Conservation (phyloP, 2,329 filamentous ascomycete species). For the Thelonectria blattea region DNA sequence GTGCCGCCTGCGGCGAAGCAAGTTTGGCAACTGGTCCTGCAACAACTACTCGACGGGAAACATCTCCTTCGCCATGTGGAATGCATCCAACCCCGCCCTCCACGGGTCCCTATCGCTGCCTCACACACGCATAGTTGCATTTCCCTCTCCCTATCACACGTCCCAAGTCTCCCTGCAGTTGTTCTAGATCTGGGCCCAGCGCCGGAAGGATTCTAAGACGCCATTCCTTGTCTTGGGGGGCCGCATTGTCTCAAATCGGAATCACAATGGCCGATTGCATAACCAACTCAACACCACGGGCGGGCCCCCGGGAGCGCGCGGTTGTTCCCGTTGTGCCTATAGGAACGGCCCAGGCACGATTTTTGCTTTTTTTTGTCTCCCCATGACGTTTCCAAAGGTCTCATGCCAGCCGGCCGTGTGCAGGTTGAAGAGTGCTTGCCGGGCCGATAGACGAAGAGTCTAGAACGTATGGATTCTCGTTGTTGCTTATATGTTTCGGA, state of each 20-base stretch:
- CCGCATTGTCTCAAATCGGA: neutral
- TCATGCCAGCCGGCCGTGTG: neutral
- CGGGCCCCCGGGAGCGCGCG: neutral
- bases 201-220: neutral
- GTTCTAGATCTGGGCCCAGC: neutral
- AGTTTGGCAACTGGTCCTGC: no score
- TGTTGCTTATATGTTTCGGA: neutral
- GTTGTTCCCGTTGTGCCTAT: neutral
- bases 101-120: neutral
- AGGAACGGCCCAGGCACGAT: neutral
- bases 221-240: neutral
- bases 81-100: neutral
- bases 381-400: neutral
- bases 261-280: neutral
- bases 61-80: neutral
- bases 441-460: neutral
- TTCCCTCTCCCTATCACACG: neutral
- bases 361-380: no score
- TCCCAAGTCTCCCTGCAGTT: neutral
- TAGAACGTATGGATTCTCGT: neutral
- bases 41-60: no score
- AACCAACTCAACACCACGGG: neutral
- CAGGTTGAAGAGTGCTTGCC: neutral
- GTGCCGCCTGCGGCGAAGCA: neutral
- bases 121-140: neutral